Conservation (phyloP, 352 stramenopile species). For the Globisporangium polare region DNA sequence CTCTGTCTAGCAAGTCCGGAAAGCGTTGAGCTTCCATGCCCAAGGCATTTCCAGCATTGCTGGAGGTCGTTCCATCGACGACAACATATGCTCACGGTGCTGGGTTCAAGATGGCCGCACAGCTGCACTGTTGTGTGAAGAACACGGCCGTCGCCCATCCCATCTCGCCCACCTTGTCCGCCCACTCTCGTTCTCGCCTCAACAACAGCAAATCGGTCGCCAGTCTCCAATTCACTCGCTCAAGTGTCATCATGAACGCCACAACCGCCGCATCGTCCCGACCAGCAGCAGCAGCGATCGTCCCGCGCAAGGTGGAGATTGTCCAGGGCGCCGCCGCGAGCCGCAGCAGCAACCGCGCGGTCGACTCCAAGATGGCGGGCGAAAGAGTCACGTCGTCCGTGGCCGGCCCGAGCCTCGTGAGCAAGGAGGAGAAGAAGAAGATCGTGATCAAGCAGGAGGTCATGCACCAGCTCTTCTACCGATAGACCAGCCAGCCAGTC, state of each 20-base stretch:
- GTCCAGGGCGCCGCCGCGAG: background rate
- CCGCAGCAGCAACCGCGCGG: conserved; percentile 1
- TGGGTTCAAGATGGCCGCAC: background rate
- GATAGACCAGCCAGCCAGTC: background rate
- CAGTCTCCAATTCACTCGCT: background rate
- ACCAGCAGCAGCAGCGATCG: background rate
- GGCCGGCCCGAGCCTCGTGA: conserved; percentile 2
- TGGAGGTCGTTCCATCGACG: too few species aligned
- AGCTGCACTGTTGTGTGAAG: background rate
- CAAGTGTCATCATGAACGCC: conserved; percentile 1
- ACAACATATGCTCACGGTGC: too few species aligned
- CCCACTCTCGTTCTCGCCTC: background rate
- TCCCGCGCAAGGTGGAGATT: background rate
- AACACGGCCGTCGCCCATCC: background rate
- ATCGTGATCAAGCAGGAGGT: conserved; percentile 16
- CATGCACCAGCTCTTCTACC: conserved; percentile 15
- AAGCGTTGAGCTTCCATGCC: too few species aligned
- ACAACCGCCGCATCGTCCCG: background rate
- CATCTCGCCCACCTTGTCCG: background rate
- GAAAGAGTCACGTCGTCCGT: background rate
- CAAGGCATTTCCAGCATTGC: too few species aligned
- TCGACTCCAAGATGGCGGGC: conserved; percentile 2
- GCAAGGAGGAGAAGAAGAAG: conserved; percentile 12
- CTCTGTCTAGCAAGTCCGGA: too few species aligned
- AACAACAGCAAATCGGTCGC: background rate